Base-by-base conservation (phyloP, 2,329 filamentous ascomycete genomes). In the Metarhizium sp. region DNA sequence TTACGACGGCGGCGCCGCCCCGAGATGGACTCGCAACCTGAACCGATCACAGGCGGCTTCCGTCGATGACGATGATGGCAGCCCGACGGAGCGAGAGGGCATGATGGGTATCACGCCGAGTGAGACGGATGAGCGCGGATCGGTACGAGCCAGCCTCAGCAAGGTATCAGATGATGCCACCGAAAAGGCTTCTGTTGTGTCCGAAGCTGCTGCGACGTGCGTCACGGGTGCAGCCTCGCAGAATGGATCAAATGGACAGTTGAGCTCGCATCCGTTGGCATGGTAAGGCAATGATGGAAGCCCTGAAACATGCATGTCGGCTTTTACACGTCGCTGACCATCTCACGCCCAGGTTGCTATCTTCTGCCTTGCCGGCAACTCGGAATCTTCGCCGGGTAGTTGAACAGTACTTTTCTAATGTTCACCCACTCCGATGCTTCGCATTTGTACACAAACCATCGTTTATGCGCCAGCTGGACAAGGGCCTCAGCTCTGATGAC, bases 371-470 rank as follows among this genome's bases (percentile, higher is more conserved):
- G 5, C 69, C 69, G 11, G 62, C 65, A 10, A 53, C 58, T n/a
- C 66, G 67, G 52, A 68, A 70, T 47, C 64, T 72, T 25, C 69
- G 69, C 14, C 65, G 64, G 0, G 64, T 71, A 3, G 66, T 71
- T 29, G 69, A 71, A 49, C 69, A 69, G 57, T 72, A 72, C 55
- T 72, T 72, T 59, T 61, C 68, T 56, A 72, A 72, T 34, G 61
- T 72, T 4, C 77, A 72, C 52, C 69, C 69, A n/a, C 64, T 72
- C 4, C 66, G 70, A 20, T 72, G 70, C 57, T 72, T 72, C 53
- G 69, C 70, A 16, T 72, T 72, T 64, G 69, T 72, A 18, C 70
- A 72, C 52, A 70, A 71, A 51, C 70, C 70, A 4, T 71, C 70
- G 1, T 72, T 72, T 51, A 69, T 70, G 59, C 62, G 69, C 6